Evolutionary conservation across 805 yeast species (phyloP).

Genomic region (Osmozyma mogii): DNA sequence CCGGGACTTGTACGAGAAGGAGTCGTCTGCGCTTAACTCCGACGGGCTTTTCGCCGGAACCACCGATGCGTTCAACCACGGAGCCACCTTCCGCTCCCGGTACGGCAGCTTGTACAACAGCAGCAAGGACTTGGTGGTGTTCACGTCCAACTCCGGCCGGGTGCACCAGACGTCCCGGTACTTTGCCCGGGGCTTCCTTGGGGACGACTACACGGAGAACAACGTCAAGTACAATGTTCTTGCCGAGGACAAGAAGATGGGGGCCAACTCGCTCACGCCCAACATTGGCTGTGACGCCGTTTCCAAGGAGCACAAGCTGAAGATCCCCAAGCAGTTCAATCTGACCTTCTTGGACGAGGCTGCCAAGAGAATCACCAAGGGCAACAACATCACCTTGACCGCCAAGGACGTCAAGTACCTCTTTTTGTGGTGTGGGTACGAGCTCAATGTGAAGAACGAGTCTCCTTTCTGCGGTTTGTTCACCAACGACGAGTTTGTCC

Average conservation of each 20-base stretch:
- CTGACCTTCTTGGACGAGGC: conserved; percentile 43
- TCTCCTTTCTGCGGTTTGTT: conserved; percentile 11
- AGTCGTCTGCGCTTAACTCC: conserved; percentile 39
- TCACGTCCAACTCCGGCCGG: conserved; percentile 48
- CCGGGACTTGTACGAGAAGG: conserved; percentile 37
- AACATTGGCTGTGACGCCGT: conserved; percentile 4
- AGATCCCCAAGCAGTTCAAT: conserved; percentile 19
- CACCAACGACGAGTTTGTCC: conserved; percentile 10
- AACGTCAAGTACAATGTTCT: conserved; percentile 31
- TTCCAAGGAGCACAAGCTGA: neutral
- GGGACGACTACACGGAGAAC: conserved; percentile 28
- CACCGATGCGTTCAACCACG: conserved; percentile 40
- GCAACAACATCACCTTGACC: conserved; percentile 24
- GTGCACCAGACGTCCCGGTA: conserved; percentile 46
- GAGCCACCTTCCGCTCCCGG: conserved; percentile 38
- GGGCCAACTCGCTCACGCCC: conserved; percentile 44
- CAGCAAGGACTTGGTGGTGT: conserved; percentile 36
- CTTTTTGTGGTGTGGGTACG: conserved; percentile 11
- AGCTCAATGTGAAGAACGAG: conserved; percentile 7
- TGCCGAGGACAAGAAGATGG: conserved; percentile 40
- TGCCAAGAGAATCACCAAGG: conserved; percentile 45
- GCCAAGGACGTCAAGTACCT: conserved; percentile 5
- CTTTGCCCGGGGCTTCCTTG: conserved; percentile 56
- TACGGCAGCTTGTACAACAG: conserved; percentile 41
- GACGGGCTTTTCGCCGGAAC: conserved; percentile 46